A percentile compares a stretch with the other conserved stretches of the same genome.
Evolutionary conservation across 805 yeast genomes (phyloP).

Genomic region (Phaffomyces antillensis): DNA sequence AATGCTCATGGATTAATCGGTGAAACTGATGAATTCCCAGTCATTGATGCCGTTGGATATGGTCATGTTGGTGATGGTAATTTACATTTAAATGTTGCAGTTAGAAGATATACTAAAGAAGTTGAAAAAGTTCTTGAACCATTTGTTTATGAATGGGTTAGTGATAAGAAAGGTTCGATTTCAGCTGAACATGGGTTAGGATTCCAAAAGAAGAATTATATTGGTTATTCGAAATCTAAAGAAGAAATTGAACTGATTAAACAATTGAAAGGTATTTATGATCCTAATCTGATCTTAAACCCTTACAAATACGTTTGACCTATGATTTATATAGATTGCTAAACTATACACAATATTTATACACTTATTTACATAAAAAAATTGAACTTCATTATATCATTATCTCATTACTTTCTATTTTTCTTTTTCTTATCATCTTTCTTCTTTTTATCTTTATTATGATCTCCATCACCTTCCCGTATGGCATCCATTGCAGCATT

Average conservation of each 20-base stretch:
- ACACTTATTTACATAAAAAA: no score
- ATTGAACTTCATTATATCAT: no score
- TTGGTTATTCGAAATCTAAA: slow-evolving; percentile 75
- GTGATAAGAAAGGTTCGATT: slow-evolving; percentile 67
- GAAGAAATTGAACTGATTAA: slow-evolving; percentile 66
- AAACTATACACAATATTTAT: not conserved
- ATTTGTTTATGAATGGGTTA: slow-evolving; percentile 88
- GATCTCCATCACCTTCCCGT: not conserved
- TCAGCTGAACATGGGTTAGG: slow-evolving; percentile 98
- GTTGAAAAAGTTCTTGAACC: slow-evolving; percentile 87
- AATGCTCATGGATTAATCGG: slow-evolving; percentile 51
- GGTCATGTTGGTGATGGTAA: slow-evolving; percentile 99
- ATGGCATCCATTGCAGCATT: slow-evolving; percentile 45
- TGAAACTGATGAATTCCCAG: slow-evolving; percentile 64
- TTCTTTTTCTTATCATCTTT: not conserved
- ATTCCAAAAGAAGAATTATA: slow-evolving; percentile 88
- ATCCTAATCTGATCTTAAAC: slow-evolving; percentile 87
- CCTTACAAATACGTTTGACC: slow-evolving; percentile 69
- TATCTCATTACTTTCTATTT: no score
- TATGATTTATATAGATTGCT: no score
- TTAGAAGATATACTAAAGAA: slow-evolving; percentile 69
- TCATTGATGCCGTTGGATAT: slow-evolving; percentile 84
- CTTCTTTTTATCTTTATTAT: not conserved
- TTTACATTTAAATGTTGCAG: slow-evolving; percentile 88
- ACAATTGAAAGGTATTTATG: slow-evolving; percentile 71